A percentile compares a stretch with the other conserved stretches of the same genome.
These are phyloP conservation scores for Leptographium lundbergii DNA, from an alignment of 2,329 filamentous ascomycete genomes.

Conservation along the genomic window DNA sequence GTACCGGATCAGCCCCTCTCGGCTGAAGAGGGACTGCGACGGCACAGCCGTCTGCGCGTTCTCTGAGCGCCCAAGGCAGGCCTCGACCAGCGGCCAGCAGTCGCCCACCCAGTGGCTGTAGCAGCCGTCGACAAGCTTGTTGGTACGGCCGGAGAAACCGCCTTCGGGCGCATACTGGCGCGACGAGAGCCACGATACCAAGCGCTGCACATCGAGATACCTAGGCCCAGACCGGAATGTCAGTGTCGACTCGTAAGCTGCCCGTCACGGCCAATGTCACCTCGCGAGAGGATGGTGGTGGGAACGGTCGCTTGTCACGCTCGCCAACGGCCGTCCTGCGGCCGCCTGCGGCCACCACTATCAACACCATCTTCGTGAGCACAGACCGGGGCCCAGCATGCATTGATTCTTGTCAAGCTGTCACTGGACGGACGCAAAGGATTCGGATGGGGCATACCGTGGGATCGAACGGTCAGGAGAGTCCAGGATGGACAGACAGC, in stretches of 20 bases:
- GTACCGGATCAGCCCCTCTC: constrained; percentile 76
- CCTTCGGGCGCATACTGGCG: constrained; percentile 86
- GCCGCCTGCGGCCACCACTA: neutral
- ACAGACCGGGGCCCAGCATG: constrained; percentile 18
- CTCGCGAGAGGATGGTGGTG: neutral
- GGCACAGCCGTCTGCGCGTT: constrained; percentile 15
- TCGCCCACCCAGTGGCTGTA: constrained; percentile 97
- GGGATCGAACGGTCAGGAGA: constrained; percentile 62
- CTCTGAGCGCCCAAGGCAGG: constrained; percentile 40
- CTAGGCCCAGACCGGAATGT: constrained; percentile 24
- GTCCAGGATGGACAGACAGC: constrained; percentile 75
- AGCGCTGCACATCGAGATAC: constrained; percentile 61
- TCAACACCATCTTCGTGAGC: constrained; percentile 2
- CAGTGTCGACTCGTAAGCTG: neutral
- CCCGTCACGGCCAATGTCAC: neutral
- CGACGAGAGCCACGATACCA: constrained; percentile 80
- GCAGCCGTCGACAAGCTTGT: constrained; percentile 96
- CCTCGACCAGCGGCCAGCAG: constrained; percentile 86
- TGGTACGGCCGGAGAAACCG: constrained; percentile 85
- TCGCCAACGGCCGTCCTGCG: neutral
- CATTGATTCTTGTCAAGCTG: constrained; percentile 23
- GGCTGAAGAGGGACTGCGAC: constrained; percentile 53
- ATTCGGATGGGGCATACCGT: constrained; percentile 36
- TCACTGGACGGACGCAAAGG: constrained; percentile 17
- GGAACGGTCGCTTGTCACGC: neutral